Conservation (phyloP, 2,329 filamentous ascomycete genomes). For the Ascocoryne sarcoides region DNA sequence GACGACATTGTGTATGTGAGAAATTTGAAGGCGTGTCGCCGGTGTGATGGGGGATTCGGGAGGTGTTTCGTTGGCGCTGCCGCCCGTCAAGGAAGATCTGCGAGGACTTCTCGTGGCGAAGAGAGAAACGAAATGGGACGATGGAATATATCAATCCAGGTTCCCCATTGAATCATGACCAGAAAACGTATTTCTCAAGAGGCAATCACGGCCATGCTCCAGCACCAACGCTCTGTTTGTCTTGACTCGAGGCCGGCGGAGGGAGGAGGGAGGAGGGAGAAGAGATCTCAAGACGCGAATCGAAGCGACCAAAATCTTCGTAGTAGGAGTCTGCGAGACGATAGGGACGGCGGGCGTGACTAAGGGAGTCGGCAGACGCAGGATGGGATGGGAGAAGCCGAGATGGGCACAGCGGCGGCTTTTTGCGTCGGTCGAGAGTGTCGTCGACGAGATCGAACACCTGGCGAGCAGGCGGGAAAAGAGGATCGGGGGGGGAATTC, state of each 20-base stretch:
- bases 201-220: conserved; percentile 16
- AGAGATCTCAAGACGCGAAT: background rate
- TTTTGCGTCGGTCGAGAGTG: no score
- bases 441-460: no score
- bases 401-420: no score
- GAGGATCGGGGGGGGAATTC: no score
- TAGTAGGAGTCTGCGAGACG: background rate
- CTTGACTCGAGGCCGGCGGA: conserved; percentile 13
- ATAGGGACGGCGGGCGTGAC: background rate
- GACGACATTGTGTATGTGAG: conserved; percentile 7
- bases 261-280: background rate
- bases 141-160: conserved; percentile 19
- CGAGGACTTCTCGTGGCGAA: background rate
- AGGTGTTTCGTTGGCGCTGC: no score
- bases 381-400: background rate
- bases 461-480: no score
- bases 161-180: conserved; percentile 22
- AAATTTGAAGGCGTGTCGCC: background rate
- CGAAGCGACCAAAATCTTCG: background rate
- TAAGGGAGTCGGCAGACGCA: background rate
- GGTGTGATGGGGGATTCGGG: no score
- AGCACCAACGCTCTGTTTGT: conserved; percentile 4
- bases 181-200: conserved; percentile 6
- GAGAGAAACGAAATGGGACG: background rate
- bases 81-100: no score